Evolutionary conservation across 2,329 filamentous ascomycete species (phyloP), one percentile per base, ranked within the genome.

Genomic region (Colletotrichum tanaceti): DNA sequence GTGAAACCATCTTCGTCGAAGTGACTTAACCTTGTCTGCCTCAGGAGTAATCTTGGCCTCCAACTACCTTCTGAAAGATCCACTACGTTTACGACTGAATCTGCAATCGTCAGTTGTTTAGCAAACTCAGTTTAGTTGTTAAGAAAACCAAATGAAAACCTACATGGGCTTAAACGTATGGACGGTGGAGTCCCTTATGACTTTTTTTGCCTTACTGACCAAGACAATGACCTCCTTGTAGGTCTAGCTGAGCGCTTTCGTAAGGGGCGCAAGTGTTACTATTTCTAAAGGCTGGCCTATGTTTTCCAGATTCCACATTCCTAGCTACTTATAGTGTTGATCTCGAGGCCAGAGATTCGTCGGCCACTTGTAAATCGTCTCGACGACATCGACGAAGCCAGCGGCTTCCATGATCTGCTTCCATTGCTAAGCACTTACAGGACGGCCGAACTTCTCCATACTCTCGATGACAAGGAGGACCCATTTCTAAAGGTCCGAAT

Each of bases 201-300:
- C 73, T 52, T 71, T 72, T 32, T 72, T 72, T 1, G 73, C 73
- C 9, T 63, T 22, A 0, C 70, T 70, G 47, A 73, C 70, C 20
- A 76, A 74, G 54, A 71, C 66, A 41, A 65, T 54, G 54, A 74
- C 73, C 57, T 79, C 74, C 13, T 77, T 76, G 10, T 72, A 62
- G 20, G 53, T 74, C 79, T 78, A 80, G 11, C 75, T 76, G 20
- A 81, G 71, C 43, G 74, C 75, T n/a, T 77, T 75, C 3, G 79
- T 81, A 58, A 80, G 77, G 13, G 79, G 71, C 10, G 77, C 79
- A 57, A 80, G 71, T 13, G 73, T 74, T 49, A 79, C 77, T 6
- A 75, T 73, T 71, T 81, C 77, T 35, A 77, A 73, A 14, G 77
- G 79, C 50, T 68, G 71, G 55, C 66, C 44, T 28, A 79, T 73